These are phyloP conservation scores for Chiua virens DNA, from an alignment of 768 basidiomycete genomes.

Conservation along the genomic window DNA sequence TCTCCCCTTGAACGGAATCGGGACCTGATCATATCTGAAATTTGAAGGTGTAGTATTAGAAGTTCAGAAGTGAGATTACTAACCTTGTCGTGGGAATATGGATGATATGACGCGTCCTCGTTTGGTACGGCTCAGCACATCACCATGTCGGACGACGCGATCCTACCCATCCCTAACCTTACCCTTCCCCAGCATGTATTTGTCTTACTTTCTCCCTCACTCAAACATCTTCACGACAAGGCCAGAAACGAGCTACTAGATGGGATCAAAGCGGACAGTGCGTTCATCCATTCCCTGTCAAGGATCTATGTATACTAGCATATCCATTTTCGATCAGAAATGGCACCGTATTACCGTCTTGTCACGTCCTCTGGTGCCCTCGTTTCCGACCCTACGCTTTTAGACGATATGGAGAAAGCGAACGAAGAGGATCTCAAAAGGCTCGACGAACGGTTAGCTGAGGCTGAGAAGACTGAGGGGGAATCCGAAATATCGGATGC, in stretches of 20 bases:
- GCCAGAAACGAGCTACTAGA: constrained; percentile 66
- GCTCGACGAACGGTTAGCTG: constrained; percentile 75
- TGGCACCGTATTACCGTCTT: constrained; percentile 79
- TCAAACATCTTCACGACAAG: constrained; percentile 63
- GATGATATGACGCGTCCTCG: constrained; percentile 18
- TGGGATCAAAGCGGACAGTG: constrained; percentile 79
- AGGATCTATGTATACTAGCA: constrained; percentile 1
- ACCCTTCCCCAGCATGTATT: constrained; percentile 78
- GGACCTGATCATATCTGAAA: no score
- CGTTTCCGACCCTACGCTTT: constrained; percentile 38
- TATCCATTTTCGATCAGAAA: constrained; percentile 49
- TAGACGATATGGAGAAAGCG: constrained; percentile 39
- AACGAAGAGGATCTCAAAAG: constrained; percentile 73
- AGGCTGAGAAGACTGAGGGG: constrained; percentile 88
- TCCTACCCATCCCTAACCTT: constrained; percentile 87
- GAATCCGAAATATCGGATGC: constrained; percentile 93
- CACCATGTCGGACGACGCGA: constrained; percentile 78
- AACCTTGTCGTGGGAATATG: constrained; percentile 16
- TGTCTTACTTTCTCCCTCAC: constrained; percentile 59
- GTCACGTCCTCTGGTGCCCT: constrained; percentile 52
- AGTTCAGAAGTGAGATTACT: no score
- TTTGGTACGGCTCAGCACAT: neutral
- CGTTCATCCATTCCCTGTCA: constrained; percentile 29
- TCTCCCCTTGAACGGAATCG: no score
- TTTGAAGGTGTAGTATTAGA: no score